Evolutionary conservation across 2,329 filamentous ascomycete species (phyloP), one percentile per base, ranked within the genome.

Genomic region (Verticillium klebahnii): DNA sequence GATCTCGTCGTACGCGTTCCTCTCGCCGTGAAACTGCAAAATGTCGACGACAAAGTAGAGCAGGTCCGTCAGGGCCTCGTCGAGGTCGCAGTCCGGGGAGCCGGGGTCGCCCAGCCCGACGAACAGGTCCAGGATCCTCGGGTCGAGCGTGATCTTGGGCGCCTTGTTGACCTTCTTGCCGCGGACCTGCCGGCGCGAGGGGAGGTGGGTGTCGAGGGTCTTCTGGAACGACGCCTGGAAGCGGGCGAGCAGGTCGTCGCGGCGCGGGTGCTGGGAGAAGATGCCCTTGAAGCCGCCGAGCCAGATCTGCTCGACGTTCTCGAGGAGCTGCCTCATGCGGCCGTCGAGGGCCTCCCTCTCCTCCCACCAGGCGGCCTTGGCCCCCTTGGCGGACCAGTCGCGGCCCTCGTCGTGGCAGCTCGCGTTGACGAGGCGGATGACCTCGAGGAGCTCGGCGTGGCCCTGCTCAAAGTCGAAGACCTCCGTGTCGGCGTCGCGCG

Each of bases 41-140:
- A 98, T 93, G 69, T 99, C 95, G 6, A 99, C 89, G 1, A 98
- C 91, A 72, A 98, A 98, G 76, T 97, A 98, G 3, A 99, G 84
- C 32, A 99, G 79, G 72, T 99, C 95, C 67, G 89, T 92, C n/a
- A 99, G 78, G 0, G 89, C 87, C 69, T 98, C 94, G 65, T 98
- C 94, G 25, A 96, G 83, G 65, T 97, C 92, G 62, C 80, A 77
- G 8, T 88, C 83, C 1, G 88, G 84, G 8, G 84, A 82, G 0
- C 85, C 85, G 2, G 91, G 85, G 69, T 92, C 87, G 3, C 92
- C 92, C 0, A 99, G 83, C 0, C 92, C 92, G 63, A 97, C 84
- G 68, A 99, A 98, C 1, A 99, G 79, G 68, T 97, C 93, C 56
- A 98, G 77, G 19, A 98, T 90, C 17, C 85, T 76, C 7, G 79